Percentiles rank a stretch among this genome's conserved stretches.
Conservation (phyloP, 1,139 yeast genomes). For the Saccharomycopsis hybrid region DNA sequence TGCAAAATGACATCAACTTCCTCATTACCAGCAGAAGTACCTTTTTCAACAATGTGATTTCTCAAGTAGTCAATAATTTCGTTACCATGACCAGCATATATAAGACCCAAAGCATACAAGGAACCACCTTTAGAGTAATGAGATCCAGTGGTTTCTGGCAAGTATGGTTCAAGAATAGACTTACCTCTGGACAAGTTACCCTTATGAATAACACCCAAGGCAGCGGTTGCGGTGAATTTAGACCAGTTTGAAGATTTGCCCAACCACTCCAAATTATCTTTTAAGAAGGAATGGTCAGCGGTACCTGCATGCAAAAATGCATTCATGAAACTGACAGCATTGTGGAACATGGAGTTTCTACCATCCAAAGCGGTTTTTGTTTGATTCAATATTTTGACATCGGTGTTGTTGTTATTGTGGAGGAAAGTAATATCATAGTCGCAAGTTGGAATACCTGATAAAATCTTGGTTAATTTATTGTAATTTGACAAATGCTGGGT, state of each 20-base stretch:
- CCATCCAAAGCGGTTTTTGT: conserved; percentile 83
- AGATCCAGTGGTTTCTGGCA: conserved; percentile 74
- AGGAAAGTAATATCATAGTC: conserved; percentile 88
- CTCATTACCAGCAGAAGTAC: conserved; percentile 57
- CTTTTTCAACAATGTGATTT: conserved; percentile 63
- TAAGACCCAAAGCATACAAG: conserved; percentile 84
- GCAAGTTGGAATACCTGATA: conserved; percentile 92
- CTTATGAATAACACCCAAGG: conserved; percentile 93
- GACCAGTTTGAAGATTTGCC: conserved; percentile 98
- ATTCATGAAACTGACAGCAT: conserved; percentile 91
- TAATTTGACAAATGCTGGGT: conserved; percentile 33
- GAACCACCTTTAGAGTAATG: conserved; percentile 96
- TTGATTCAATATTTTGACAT: conserved; percentile 71
- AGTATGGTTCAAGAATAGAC: conserved; percentile 79
- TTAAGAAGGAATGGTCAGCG: conserved; percentile 87
- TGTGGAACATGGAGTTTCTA: conserved; percentile 88
- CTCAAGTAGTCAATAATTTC: conserved; percentile 80
- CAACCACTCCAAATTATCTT: conserved; percentile 90
- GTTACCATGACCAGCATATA: conserved; percentile 94
- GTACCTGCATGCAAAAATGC: conserved; percentile 97
- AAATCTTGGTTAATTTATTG: conserved; percentile 54
- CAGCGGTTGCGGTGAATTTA: conserved; percentile 95
- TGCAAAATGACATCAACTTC: conserved; percentile 86
- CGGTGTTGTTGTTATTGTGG: conserved; percentile 82
- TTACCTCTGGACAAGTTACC: conserved; percentile 92